These are phyloP conservation scores for Colletotrichum chlorophyti DNA, from an alignment of 2,329 filamentous ascomycete species.

Conservation along the genomic window DNA sequence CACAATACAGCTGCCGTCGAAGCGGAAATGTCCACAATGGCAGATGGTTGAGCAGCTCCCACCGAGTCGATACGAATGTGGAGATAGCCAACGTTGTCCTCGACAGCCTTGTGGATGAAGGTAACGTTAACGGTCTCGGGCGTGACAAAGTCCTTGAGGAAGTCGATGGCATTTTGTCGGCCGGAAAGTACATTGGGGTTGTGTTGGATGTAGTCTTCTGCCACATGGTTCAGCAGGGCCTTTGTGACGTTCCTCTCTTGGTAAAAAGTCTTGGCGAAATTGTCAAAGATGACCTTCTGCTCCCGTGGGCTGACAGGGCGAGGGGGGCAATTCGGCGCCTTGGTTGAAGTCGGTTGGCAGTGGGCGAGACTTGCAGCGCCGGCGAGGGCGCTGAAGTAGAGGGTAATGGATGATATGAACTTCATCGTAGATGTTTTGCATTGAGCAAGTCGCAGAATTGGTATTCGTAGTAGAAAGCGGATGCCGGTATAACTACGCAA, in stretches of 20 bases:
- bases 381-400: neutral
- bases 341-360: neutral
- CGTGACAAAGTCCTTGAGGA: neutral
- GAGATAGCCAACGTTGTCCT: neutral
- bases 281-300: neutral
- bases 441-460: too few relatives aligned
- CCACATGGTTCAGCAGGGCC: neutral
- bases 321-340: neutral
- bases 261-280: slow-evolving; percentile 5
- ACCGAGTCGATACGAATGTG: neutral
- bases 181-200: slow-evolving; percentile 12
- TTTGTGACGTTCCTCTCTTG: neutral
- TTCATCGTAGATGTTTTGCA: too few relatives aligned
- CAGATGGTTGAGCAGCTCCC: neutral
- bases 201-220: slow-evolving; percentile 19
- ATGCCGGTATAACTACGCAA: too few relatives aligned
- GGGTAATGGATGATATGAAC: neutral
- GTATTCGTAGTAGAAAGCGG: too few relatives aligned
- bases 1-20: slow-evolving; percentile 18
- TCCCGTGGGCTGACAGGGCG: neutral
- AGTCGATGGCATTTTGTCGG: neutral
- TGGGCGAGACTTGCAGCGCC: neutral
- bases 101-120: neutral
- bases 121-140: slow-evolving; percentile 1
- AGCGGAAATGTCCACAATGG: slow-evolving; percentile 17